A percentile compares a stretch with the other conserved stretches of the same genome.
Evolutionary conservation across 2,329 filamentous ascomycete genomes (phyloP).

Genomic region (Rachicladosporium sp.): DNA sequence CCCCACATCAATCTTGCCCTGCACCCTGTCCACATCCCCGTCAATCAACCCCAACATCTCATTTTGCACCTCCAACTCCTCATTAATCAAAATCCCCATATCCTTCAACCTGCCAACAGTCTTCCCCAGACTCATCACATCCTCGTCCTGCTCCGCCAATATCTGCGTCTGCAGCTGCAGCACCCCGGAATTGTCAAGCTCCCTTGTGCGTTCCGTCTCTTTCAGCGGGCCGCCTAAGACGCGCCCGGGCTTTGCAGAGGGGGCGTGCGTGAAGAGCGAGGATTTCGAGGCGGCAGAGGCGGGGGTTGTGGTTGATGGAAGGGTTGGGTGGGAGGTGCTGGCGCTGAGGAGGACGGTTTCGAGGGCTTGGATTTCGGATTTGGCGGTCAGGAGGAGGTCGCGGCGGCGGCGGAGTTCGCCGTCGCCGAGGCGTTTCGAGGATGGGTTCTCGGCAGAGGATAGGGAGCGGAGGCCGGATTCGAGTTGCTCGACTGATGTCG

Average conservation of each 20-base stretch:
- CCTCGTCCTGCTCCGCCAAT: slow-evolving; percentile 63
- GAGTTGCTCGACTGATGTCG: slow-evolving; percentile 49
- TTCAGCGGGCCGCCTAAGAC: slow-evolving; percentile 57
- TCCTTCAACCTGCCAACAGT: slow-evolving; percentile 63
- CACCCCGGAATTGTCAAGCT: slow-evolving; percentile 64
- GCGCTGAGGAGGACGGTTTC: slow-evolving; percentile 56
- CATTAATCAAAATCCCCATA: slow-evolving; percentile 64
- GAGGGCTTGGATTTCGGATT: slow-evolving; percentile 63
- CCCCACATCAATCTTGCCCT: slow-evolving; percentile 59
- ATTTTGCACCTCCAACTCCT: slow-evolving; percentile 60
- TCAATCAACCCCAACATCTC: slow-evolving; percentile 56
- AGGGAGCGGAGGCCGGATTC: slow-evolving; percentile 48
- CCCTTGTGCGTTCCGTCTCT: slow-evolving; percentile 65
- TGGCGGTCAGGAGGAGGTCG: slow-evolving; percentile 57
- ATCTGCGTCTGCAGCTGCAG: slow-evolving; percentile 61
- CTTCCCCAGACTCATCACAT: slow-evolving; percentile 54
- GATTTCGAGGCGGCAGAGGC: slow-evolving; percentile 26
- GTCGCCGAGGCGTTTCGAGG: slow-evolving; percentile 45
- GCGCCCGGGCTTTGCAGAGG: slow-evolving; percentile 36
- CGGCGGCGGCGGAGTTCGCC: slow-evolving; percentile 61
- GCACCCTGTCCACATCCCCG: slow-evolving; percentile 52
- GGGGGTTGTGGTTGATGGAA: slow-evolving; percentile 16
- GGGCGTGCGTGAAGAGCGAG: slow-evolving; percentile 22
- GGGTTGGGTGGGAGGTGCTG: not conserved
- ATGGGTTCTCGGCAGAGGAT: slow-evolving; percentile 10